These are phyloP conservation scores for Knufia petricola DNA, from an alignment of 2,329 filamentous ascomycete species.

Conservation along the genomic window DNA sequence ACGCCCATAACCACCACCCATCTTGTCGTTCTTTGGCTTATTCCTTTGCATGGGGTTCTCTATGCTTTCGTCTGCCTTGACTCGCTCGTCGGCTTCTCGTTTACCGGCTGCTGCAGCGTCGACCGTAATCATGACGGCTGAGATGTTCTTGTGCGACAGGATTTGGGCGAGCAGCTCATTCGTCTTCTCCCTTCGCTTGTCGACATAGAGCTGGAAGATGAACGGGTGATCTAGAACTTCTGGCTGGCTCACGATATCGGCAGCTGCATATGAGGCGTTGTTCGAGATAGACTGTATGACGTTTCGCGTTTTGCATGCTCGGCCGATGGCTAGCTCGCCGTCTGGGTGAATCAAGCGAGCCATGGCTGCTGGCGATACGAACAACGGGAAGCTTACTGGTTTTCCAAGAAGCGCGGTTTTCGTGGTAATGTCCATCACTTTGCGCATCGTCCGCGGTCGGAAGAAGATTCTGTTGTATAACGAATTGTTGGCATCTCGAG, in stretches of 20 bases:
- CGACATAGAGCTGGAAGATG: conserved; percentile 50
- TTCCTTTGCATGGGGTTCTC: conserved; percentile 25
- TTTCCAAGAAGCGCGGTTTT: conserved; percentile 47
- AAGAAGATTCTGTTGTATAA: conserved; percentile 49
- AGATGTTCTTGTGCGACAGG: conserved; percentile 20
- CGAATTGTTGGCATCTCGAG: conserved; percentile 45
- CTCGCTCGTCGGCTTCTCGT: conserved; percentile 49
- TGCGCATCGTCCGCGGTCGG: conserved; percentile 48
- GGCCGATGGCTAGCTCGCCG: conserved; percentile 51
- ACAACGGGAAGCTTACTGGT: conserved; percentile 47
- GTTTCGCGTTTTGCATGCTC: conserved; percentile 42
- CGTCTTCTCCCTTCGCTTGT: conserved; percentile 42
- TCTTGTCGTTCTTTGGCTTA: conserved; percentile 40
- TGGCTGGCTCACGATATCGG: conserved; percentile 40
- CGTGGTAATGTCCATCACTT: conserved; percentile 46
- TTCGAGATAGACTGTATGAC: conserved; percentile 55
- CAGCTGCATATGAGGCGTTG: conserved; percentile 49
- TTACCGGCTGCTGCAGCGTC: conserved; percentile 37
- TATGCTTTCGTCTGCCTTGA: conserved; percentile 38
- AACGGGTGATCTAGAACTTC: conserved; percentile 35
- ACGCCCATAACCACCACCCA: conserved; percentile 45
- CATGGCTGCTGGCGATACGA: conserved; percentile 56
- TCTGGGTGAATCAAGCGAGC: conserved; percentile 53
- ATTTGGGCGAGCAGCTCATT: conserved; percentile 35
- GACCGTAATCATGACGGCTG: conserved; percentile 23